These are phyloP conservation scores for Eudorina sp. DNA, from an alignment of 139 green algal genomes.

Conservation along the genomic window DNA sequence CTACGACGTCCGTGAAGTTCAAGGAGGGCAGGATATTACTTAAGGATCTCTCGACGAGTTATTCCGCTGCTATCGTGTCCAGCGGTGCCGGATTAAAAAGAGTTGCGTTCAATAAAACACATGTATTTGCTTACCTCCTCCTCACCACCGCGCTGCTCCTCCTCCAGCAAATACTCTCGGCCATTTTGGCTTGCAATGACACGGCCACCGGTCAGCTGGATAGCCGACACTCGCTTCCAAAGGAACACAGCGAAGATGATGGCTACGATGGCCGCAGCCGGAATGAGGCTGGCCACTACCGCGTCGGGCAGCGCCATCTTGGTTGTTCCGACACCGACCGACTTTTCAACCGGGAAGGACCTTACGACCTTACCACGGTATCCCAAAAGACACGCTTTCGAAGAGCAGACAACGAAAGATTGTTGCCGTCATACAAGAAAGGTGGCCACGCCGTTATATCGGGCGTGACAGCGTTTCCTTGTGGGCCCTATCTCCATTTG, in stretches of 20 bases:
- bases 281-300: slow-evolving; percentile 62
- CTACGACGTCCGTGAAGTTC: too few species aligned
- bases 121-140: slow-evolving; percentile 36
- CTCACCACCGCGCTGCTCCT: slow-evolving; percentile 48
- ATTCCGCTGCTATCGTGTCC: background rate
- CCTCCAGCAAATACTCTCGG: slow-evolving; percentile 85
- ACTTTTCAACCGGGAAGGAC: background rate
- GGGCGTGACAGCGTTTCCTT: too few species aligned
- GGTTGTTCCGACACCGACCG: background rate
- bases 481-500: too few species aligned
- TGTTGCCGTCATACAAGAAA: too few species aligned
- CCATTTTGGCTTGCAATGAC: slow-evolving; percentile 70
- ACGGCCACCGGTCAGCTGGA: slow-evolving; percentile 68
- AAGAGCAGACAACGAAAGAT: too few species aligned
- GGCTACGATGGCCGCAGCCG: slow-evolving; percentile 60
- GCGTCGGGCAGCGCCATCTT: slow-evolving; percentile 26
- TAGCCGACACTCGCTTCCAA: slow-evolving; percentile 70
- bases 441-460: too few species aligned
- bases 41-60: slow-evolving; percentile 10
- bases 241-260: slow-evolving; percentile 82
- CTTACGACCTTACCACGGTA: too few species aligned
- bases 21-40: too few species aligned
- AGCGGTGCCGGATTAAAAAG: too few species aligned
- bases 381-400: too few species aligned
- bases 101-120: too few species aligned